Conservation (phyloP, 225 moss, liverwort and hornwort genomes). For the Pleurozium schreberi region DNA sequence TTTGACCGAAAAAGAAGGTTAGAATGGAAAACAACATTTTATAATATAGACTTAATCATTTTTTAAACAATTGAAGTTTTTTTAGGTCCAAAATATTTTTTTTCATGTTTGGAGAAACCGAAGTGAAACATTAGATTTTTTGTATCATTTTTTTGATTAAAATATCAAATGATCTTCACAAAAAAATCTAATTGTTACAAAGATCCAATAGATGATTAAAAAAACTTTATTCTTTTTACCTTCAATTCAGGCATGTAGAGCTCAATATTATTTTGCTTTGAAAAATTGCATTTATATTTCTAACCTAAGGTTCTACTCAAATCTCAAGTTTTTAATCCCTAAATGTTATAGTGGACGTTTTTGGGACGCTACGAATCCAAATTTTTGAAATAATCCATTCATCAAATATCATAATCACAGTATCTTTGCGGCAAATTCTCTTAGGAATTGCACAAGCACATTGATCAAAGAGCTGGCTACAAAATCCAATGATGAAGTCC, state of each 20-base stretch:
- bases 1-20: neutral
- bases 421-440: too few relatives aligned
- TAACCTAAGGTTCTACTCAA: neutral
- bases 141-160: neutral
- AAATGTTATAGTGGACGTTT: too few relatives aligned
- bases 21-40: neutral
- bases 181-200: neutral
- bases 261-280: neutral
- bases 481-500: too few relatives aligned
- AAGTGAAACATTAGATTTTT: too few relatives aligned
- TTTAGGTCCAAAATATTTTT: neutral
- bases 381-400: too few relatives aligned
- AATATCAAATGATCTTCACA: neutral
- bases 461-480: too few relatives aligned
- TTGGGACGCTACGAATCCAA: too few relatives aligned
- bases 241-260: neutral
- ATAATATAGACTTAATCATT: too few relatives aligned
- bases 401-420: too few relatives aligned
- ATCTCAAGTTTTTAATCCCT: neutral
- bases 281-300: neutral
- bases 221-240: neutral
- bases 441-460: too few relatives aligned
- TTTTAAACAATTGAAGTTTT: too few relatives aligned
- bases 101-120: rapidly evolving
- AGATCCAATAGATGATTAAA: too few relatives aligned